phyloP scores from a whole-genome alignment of 2,329 filamentous ascomycete genomes.

The Plenodomus tracheiphilus region DNA sequence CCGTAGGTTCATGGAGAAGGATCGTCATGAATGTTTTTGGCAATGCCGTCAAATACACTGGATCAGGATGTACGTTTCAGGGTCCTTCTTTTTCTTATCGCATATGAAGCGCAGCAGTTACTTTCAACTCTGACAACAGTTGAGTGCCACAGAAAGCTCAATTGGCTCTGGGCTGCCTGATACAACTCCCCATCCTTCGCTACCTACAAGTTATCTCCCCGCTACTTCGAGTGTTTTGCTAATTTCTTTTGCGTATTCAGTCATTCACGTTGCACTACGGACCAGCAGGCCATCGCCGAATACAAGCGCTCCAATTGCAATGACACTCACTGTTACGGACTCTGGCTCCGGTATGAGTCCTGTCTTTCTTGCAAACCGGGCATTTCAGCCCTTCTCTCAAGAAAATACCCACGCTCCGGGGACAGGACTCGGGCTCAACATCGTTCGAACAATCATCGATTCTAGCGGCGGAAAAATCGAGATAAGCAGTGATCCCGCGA shows the following conservation, averaged over 20 bases:
- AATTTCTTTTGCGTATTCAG: background rate
- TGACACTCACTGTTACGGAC: conserved; percentile 44
- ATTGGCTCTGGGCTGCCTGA: too few species aligned
- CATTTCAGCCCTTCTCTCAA: conserved; percentile 42
- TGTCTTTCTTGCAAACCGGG: conserved; percentile 34
- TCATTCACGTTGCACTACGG: conserved; percentile 32
- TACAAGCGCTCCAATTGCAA: conserved; percentile 6
- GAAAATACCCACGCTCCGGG: conserved; percentile 30
- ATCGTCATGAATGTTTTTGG: conserved; percentile 45
- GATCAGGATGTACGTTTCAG: conserved; percentile 22
- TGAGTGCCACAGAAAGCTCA: too few species aligned
- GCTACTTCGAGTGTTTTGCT: background rate
- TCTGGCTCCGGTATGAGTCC: conserved; percentile 41
- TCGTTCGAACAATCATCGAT: conserved; percentile 35
- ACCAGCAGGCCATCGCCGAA: conserved; percentile 4
- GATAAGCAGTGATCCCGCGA: conserved; percentile 24
- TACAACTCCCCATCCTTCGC: too few species aligned
- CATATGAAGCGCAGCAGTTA: too few species aligned
- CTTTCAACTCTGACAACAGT: too few species aligned
- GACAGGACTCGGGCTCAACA: conserved; percentile 34
- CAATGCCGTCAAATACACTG: conserved; percentile 43
- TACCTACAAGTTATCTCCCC: too few species aligned
- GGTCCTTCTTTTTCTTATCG: background rate
- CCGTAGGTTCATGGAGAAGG: conserved; percentile 42
- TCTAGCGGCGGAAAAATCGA: conserved; percentile 33